Evolutionary conservation across 2,329 filamentous ascomycete genomes (phyloP), one percentile per base, ranked within the genome.

Genomic region (Diplodia mutila): DNA sequence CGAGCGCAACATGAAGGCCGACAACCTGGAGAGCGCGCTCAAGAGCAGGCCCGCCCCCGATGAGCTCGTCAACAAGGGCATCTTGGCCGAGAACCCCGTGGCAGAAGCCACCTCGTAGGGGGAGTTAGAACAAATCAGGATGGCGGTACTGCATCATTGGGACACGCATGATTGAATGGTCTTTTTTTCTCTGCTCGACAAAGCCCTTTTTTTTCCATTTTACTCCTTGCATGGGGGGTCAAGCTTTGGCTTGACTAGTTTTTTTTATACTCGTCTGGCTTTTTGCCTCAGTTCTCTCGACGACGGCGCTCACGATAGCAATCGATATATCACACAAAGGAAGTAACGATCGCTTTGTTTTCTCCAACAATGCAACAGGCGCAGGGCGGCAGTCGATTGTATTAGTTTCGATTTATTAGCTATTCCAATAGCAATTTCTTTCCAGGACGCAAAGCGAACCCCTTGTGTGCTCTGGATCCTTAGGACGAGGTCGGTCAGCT

Each of bases 1-100:
- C 51, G 88, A 93, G 79, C 93, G 90, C 77, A 90, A 93, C 79
- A 97, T 97, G 93, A 87, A 91, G 16, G 91, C 89, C 69, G 92
- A 97, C 78, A 90, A 86, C 66, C 85, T 97, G 70, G 95, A 97
- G 79, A 93, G 96, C 75, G 94, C 94, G 79, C 88, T 97, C 70
- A 87, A 90, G 75, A 86, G 90, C 73, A 86, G 94, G 23, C 94
- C 94, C 1, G 85, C 87, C 42, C 90, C 91, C 12, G 91, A 93
- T 71, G 85, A 90, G 61, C 83, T 97, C 70, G 84, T 97, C 68
- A 89, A 91, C 74, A 89, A 91, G 72, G 93, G 93, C 5, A 92
- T 97, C 66, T 81, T 97, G 71, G 88, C 87, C 68, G 72, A 68
- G 67, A 64, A 67, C 25, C 64, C 64, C 25, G 25, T 48, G 12